These are phyloP conservation scores for Leptographium lundbergii DNA, from an alignment of 2,329 filamentous ascomycete genomes.

Conservation along the genomic window DNA sequence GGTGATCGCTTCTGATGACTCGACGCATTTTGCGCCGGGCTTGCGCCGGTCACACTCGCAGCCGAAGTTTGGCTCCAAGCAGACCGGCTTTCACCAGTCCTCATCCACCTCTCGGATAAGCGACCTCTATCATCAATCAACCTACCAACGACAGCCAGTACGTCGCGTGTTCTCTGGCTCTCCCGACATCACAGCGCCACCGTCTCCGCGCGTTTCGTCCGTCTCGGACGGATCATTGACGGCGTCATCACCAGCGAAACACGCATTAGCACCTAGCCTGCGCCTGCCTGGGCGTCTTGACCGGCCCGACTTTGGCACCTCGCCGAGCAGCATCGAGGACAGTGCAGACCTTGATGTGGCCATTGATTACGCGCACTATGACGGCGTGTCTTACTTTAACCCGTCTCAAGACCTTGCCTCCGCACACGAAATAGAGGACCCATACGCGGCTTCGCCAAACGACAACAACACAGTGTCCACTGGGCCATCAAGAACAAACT, in stretches of 20 bases:
- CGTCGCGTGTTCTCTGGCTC: conserved; percentile 29
- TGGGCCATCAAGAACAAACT: conserved; percentile 42
- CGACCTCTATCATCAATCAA: conserved; percentile 30
- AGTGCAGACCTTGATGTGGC: conserved; percentile 5
- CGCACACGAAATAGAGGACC: conserved; percentile 33
- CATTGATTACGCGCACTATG: conserved; percentile 25
- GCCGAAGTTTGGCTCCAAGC: conserved; percentile 36
- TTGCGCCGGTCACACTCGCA: conserved; percentile 50
- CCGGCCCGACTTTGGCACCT: conserved; percentile 26
- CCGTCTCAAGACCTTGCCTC: conserved; percentile 35
- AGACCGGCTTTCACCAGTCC: conserved; percentile 30
- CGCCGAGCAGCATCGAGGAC: conserved; percentile 13
- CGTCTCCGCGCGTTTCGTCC: conserved; percentile 39
- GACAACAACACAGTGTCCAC: conserved; percentile 40
- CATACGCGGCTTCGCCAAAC: conserved; percentile 39
- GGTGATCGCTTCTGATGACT: conserved; percentile 44
- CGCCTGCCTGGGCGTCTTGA: conserved; percentile 48
- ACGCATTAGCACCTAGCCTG: conserved; percentile 40
- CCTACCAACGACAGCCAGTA: neutral
- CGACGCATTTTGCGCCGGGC: conserved; percentile 40
- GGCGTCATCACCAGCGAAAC: conserved; percentile 46
- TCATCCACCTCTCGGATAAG: conserved; percentile 32
- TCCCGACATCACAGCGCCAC: conserved; percentile 39
- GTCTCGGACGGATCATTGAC: conserved; percentile 41
- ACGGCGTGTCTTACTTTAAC: conserved; percentile 31